Conservation (phyloP, 495 filamentous ascomycete species). For the Acidiella bohemica region DNA sequence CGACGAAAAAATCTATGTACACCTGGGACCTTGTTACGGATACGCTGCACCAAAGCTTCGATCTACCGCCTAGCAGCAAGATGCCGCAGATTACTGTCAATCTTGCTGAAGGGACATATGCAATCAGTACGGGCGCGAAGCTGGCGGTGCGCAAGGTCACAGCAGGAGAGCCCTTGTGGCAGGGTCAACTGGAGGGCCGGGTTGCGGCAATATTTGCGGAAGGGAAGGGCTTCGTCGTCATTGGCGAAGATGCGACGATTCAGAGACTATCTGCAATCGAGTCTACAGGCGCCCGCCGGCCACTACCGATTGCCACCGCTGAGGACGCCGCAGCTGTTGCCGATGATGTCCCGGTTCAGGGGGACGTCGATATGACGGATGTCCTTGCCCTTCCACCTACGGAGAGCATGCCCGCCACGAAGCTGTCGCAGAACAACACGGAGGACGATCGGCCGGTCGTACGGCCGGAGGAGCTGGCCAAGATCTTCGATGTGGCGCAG, state of each 20-base stretch:
- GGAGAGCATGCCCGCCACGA: no score
- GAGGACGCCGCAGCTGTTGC: slow-evolving; percentile 22
- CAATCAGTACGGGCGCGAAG: slow-evolving; percentile 1
- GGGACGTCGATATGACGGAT: slow-evolving; percentile 30
- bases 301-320: slow-evolving; percentile 11
- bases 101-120: slow-evolving; percentile 30
- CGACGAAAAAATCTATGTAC: slow-evolving; percentile 21
- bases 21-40: slow-evolving; percentile 57
- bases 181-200: slow-evolving; percentile 28
- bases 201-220: slow-evolving; percentile 42
- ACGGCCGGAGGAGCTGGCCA: slow-evolving; percentile 50
- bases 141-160: slow-evolving; percentile 23
- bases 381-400: slow-evolving; percentile 29
- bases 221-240: slow-evolving; percentile 31
- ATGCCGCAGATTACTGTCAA: slow-evolving; percentile 44
- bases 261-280: slow-evolving; percentile 33
- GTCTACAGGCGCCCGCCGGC: slow-evolving; percentile 29
- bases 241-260: slow-evolving; percentile 39
- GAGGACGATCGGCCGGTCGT: slow-evolving; percentile 40
- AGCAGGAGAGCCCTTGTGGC: slow-evolving; percentile 32
- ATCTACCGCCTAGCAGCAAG: slow-evolving; percentile 1
- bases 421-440: slow-evolving; percentile 23
- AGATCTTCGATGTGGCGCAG: slow-evolving; percentile 60
- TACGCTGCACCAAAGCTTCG: slow-evolving; percentile 36
- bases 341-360: no score